phyloP scores from a whole-genome alignment of 768 basidiomycete species.

The Cystoderma amianthinum region DNA sequence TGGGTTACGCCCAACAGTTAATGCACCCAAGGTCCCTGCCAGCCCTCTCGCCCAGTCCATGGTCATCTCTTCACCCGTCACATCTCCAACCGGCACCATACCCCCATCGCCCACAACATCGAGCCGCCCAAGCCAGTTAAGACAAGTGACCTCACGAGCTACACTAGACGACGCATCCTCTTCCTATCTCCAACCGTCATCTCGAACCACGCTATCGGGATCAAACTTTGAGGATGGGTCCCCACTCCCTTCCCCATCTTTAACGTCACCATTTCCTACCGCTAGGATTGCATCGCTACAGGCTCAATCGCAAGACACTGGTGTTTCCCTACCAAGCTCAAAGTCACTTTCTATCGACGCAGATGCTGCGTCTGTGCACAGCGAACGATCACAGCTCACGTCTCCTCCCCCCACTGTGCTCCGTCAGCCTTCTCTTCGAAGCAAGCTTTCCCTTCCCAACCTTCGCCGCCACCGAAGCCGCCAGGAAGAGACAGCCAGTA shows the following conservation, averaged over 20 bases:
- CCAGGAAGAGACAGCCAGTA: conserved; percentile 24
- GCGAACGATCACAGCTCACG: conserved; percentile 23
- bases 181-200: conserved; percentile 1
- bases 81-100: conserved; percentile 1
- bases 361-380: conserved; percentile 21
- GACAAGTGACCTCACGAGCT: conserved; percentile 19
- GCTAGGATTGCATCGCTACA: background rate
- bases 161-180: conserved; percentile 13
- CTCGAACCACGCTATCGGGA: conserved; percentile 5
- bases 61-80: conserved; percentile 3
- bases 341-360: conserved; percentile 10
- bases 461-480: conserved; percentile 40
- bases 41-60: conserved; percentile 27
- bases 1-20: conserved; percentile 1
- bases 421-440: conserved; percentile 39
- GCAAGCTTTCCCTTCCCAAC: conserved; percentile 65
- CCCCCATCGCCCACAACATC: conserved; percentile 13
- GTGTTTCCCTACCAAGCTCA: background rate
- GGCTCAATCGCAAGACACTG: background rate
- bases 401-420: conserved; percentile 33
- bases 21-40: conserved; percentile 21
- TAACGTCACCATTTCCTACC: no score
- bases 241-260: no score
- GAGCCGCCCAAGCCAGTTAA: conserved; percentile 14
- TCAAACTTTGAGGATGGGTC: background rate